phyloP scores from a whole-genome alignment of 1,284 basidiomycete species.

The Volvariella surrecta region DNA sequence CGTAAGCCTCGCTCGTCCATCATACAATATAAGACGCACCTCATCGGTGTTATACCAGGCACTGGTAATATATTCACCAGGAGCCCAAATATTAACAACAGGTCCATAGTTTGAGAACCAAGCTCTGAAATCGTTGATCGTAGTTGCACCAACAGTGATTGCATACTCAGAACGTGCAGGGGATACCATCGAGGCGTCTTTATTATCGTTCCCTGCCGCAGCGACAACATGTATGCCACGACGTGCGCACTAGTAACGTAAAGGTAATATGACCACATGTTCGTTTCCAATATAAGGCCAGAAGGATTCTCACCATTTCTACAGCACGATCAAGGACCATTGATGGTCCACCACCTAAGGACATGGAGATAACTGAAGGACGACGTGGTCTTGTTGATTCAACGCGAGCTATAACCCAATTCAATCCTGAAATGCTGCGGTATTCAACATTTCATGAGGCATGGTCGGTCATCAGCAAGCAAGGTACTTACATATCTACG shows the following conservation, averaged over 20 bases:
- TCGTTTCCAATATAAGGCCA: background rate
- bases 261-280: slow-evolving; percentile 8
- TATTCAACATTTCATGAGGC: background rate
- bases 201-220: slow-evolving; percentile 37
- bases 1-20: slow-evolving; percentile 15
- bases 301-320: slow-evolving; percentile 24
- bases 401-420: slow-evolving; percentile 31
- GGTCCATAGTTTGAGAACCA: slow-evolving; percentile 72
- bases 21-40: slow-evolving; percentile 43
- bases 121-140: slow-evolving; percentile 62
- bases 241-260: slow-evolving; percentile 12
- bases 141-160: slow-evolving; percentile 74
- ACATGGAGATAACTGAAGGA: slow-evolving; percentile 66
- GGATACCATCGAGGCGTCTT: slow-evolving; percentile 60
- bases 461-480: background rate
- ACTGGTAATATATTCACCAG: slow-evolving; percentile 61
- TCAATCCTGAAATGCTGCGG: slow-evolving; percentile 37
- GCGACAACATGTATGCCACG: slow-evolving; percentile 24
- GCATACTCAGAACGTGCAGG: slow-evolving; percentile 61
- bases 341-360: slow-evolving; percentile 64
- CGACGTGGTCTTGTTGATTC: slow-evolving; percentile 44
- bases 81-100: slow-evolving; percentile 72
- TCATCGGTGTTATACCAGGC: slow-evolving; percentile 56
- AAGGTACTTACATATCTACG: background rate
- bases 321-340: slow-evolving; percentile 18